phyloP scores from a whole-genome alignment of 2,329 filamentous ascomycete species.

The Coniella vitis region DNA sequence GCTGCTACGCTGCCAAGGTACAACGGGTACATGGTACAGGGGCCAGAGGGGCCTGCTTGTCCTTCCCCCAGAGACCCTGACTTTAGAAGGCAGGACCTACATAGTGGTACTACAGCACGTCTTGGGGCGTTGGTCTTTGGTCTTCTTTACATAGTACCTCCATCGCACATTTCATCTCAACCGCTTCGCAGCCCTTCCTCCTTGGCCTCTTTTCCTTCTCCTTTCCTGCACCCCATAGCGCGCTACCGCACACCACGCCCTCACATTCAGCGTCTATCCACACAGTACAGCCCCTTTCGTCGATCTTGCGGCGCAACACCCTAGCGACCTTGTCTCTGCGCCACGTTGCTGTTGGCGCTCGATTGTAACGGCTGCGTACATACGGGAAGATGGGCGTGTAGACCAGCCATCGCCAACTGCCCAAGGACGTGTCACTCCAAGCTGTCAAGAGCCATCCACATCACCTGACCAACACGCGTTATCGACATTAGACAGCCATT shows the following conservation, averaged over 20 bases:
- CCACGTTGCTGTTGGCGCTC: neutral
- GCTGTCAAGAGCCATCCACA: slow-evolving; percentile 6
- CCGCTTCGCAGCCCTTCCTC: slow-evolving; percentile 1
- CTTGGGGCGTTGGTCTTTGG: no score
- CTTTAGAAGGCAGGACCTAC: neutral
- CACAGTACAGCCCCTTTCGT: neutral
- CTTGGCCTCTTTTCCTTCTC: neutral
- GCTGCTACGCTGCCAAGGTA: neutral
- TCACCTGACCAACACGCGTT: slow-evolving; percentile 4
- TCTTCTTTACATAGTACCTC: slow-evolving; percentile 2
- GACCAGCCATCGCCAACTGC: slow-evolving; percentile 8
- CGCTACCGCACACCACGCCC: neutral
- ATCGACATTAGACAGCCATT: neutral
- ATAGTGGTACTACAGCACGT: neutral
- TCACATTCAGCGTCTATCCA: neutral
- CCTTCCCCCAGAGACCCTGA: neutral
- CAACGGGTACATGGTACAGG: no score
- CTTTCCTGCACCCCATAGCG: no score
- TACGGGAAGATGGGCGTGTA: slow-evolving; percentile 15
- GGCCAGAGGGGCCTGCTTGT: neutral
- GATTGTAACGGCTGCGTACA: neutral
- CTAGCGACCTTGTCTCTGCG: neutral
- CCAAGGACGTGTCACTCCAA: slow-evolving; percentile 9
- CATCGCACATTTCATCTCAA: slow-evolving; percentile 5
- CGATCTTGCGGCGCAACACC: slow-evolving; percentile 1